Evolutionary conservation across 768 basidiomycete species (phyloP).

Genomic region (Leccinum ochraceum): DNA sequence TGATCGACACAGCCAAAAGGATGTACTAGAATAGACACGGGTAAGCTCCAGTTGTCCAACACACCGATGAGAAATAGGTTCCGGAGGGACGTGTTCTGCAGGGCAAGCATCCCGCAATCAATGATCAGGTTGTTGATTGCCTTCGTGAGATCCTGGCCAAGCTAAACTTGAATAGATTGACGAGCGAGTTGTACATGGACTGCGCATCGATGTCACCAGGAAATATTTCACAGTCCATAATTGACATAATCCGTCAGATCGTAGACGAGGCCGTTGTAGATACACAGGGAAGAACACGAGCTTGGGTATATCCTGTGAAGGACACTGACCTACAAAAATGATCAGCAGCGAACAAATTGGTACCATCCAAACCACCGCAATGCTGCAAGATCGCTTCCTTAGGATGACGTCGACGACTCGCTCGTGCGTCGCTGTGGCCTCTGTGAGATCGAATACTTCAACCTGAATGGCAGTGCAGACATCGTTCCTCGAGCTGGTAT

Average conservation of each 20-base stretch:
- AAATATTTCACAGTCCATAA: conserved; percentile 48
- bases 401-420: no score
- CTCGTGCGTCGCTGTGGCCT: no score
- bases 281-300: conserved; percentile 63
- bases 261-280: conserved; percentile 86
- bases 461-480: no score
- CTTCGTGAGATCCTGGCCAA: conserved; percentile 80
- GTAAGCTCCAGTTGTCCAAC: background rate
- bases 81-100: conserved; percentile 49
- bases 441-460: no score
- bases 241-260: conserved; percentile 58
- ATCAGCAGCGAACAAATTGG: no score
- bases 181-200: conserved; percentile 74
- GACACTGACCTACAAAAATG: no score
- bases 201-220: conserved; percentile 43
- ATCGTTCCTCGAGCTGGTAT: no score
- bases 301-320: conserved; percentile 30
- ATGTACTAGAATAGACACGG: background rate
- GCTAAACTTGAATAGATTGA: conserved; percentile 73
- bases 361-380: no score
- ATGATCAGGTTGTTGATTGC: conserved; percentile 59
- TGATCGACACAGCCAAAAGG: background rate
- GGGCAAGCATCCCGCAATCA: conserved; percentile 53
- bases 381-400: no score
- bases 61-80: background rate